These are phyloP conservation scores for Aspergillus cristatus DNA, from an alignment of 495 filamentous ascomycete species.

Conservation along the genomic window DNA sequence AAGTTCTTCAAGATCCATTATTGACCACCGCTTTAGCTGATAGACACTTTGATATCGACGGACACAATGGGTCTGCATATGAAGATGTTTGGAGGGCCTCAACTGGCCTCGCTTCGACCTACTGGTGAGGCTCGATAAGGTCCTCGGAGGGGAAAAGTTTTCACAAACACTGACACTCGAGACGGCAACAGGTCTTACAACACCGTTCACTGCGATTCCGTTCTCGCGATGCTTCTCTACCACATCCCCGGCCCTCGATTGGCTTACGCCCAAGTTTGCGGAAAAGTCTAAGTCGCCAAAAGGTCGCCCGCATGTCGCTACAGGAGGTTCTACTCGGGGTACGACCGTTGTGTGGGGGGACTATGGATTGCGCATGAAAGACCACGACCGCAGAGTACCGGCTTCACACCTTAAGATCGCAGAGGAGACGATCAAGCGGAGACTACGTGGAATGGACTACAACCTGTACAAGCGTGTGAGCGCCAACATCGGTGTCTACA, in stretches of 20 bases:
- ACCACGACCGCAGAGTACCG: slow-evolving; percentile 85
- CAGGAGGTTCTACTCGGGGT: slow-evolving; percentile 81
- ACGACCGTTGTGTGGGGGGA: slow-evolving; percentile 96
- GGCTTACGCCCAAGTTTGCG: slow-evolving; percentile 69
- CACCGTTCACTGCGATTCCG: slow-evolving; percentile 22
- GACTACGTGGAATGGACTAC: slow-evolving; percentile 86
- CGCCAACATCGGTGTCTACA: slow-evolving; percentile 90
- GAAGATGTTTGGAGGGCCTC: slow-evolving; percentile 29
- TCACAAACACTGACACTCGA: slow-evolving; percentile 14
- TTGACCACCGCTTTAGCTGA: slow-evolving; percentile 4
- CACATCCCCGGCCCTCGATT: slow-evolving; percentile 53
- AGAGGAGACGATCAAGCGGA: slow-evolving; percentile 82
- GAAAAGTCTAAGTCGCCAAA: slow-evolving; percentile 82
- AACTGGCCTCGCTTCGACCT: slow-evolving; percentile 27
- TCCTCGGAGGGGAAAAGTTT: slow-evolving; percentile 2
- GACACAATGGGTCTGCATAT: slow-evolving; percentile 30
- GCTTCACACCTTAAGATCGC: slow-evolving; percentile 79
- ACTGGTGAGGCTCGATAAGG: slow-evolving; percentile 19
- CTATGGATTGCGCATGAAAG: slow-evolving; percentile 86
- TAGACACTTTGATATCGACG: slow-evolving; percentile 6
- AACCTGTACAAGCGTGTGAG: slow-evolving; percentile 81
- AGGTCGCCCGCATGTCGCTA: slow-evolving; percentile 78
- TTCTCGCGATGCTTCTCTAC: slow-evolving; percentile 62
- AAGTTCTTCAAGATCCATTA: slow-evolving; percentile 9
- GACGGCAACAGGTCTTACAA: slow-evolving; percentile 19